phyloP scores from a whole-genome alignment of 305 asterid species.

The Lippia alba region DNA sequence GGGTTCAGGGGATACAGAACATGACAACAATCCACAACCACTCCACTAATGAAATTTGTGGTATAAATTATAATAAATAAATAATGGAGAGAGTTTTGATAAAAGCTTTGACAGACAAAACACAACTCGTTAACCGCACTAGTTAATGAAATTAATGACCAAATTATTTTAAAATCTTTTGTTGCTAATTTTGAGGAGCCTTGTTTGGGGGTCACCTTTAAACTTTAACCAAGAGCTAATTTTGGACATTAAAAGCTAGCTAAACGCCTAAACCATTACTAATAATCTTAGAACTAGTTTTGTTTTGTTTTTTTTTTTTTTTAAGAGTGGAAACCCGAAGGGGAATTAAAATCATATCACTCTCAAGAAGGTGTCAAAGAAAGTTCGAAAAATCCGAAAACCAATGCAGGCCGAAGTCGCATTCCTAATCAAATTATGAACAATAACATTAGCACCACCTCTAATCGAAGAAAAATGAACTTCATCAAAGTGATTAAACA shows the following conservation, averaged over 20 bases:
- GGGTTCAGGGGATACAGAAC: conserved; percentile 48
- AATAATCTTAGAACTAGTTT: neutral
- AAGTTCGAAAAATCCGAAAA: too few relatives aligned
- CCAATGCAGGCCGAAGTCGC: too few relatives aligned
- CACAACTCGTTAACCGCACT: conserved; percentile 59
- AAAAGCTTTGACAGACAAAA: conserved; percentile 48
- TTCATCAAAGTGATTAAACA: too few relatives aligned
- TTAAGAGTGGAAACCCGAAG: too few relatives aligned
- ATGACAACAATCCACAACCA: conserved; percentile 59
- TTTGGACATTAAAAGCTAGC: conserved; percentile 24
- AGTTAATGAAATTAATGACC: conserved; percentile 44
- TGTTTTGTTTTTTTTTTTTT: too few relatives aligned
- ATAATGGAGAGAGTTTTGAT: conserved; percentile 11
- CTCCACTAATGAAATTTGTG: conserved; percentile 52
- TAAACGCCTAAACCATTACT: neutral
- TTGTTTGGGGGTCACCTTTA: conserved; percentile 41
- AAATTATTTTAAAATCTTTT: conserved; percentile 22
- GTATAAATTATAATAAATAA: conserved; percentile 3
- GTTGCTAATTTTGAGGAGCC: conserved; percentile 55
- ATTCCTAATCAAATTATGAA: too few relatives aligned
- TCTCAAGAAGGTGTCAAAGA: too few relatives aligned
- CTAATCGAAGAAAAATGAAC: too few relatives aligned
- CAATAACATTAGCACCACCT: too few relatives aligned
- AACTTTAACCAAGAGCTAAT: conserved; percentile 39
- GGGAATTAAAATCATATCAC: too few relatives aligned